Evolutionary conservation across 805 yeast genomes (phyloP), one percentile per base, ranked within the genome.

Genomic region (Ogataea pilisensis): DNA sequence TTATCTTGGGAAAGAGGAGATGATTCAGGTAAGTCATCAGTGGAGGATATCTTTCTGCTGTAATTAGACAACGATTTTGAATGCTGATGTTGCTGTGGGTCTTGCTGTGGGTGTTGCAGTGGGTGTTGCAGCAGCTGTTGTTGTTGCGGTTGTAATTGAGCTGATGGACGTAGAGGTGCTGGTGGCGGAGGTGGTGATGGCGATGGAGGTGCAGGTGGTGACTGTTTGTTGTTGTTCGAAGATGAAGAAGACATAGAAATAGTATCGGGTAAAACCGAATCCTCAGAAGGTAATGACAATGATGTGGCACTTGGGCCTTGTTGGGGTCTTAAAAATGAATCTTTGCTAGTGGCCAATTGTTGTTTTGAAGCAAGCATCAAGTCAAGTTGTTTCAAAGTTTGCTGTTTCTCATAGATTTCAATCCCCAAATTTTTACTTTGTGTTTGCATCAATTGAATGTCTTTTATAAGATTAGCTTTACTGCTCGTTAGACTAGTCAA

Each of bases 381-480:
- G 34, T 48, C 48, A 32, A 46, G 38, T 14, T 48, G 51, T 41
- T 37, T 55, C 30, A 42, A 40, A 27, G 18, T 43, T n/a, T 39
- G 34, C 13, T 48, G 46, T 37, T 45, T 49, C 5, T 53, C 61
- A 2, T 16, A 7, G 11, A 81, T 62, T 39, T 80, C 86, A 14
- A 50, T 45, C 35, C 61, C 63, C 38, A 87, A 60, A 14, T 63
- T 59, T 26, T 64, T 66, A 60, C 74, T 81, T 35, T 73, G 72
- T 0, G 51, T 44, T 24, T 63, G 69, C 46, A 88, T 63, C 16
- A 64, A 71, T 35, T 68, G 72, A 12, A 84, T 68, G 30, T 83
- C 88, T 32, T 63, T 66, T 17, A 65, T 42, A 27, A 82, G 48
- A 5, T 58, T 58, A 2, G 71, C 67, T 46, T 73, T 77, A 1